Percentiles rank a stretch among this genome's conserved stretches.
These are phyloP conservation scores for Tolypocladium guangdongense DNA, from an alignment of 2,329 filamentous ascomycete genomes.

Conservation along the genomic window DNA sequence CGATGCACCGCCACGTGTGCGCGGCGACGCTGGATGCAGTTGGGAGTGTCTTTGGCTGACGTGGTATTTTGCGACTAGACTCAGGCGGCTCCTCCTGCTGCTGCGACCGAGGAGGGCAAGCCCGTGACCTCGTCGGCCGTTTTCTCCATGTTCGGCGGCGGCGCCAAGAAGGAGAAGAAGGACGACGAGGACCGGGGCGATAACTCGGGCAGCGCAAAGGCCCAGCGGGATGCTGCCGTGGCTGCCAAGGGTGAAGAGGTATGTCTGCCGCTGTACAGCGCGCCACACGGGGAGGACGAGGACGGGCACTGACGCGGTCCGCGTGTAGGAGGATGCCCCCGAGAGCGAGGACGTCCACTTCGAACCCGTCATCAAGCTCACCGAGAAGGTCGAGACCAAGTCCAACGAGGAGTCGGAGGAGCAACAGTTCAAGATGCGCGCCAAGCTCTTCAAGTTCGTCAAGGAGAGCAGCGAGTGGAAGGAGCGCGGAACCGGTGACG, in stretches of 20 bases:
- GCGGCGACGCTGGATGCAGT: neutral
- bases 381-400: conserved; percentile 93
- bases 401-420: conserved; percentile 98
- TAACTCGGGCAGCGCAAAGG: conserved; percentile 80
- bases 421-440: conserved; percentile 98
- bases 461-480: conserved; percentile 93
- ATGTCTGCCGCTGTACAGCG: conserved; percentile 7
- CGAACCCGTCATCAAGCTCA: conserved; percentile 90
- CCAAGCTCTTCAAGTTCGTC: conserved; percentile 98
- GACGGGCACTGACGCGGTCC: conserved; percentile 1
- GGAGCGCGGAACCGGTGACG: conserved; percentile 95
- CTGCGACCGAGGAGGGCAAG: conserved; percentile 9
- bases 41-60: neutral
- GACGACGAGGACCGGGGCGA: conserved; percentile 73
- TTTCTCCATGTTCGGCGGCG: conserved; percentile 98
- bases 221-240: conserved; percentile 53
- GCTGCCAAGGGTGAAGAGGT: conserved; percentile 49
- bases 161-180: conserved; percentile 95
- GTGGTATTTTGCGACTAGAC: neutral
- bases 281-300: neutral
- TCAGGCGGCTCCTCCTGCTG: conserved; percentile 5
- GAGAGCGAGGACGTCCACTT: conserved; percentile 94
- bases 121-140: conserved; percentile 53
- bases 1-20: neutral
- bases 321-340: conserved; percentile 57